Evolutionary conservation across 2,329 filamentous ascomycete species (phyloP).

Genomic region (Zarea fungicola): DNA sequence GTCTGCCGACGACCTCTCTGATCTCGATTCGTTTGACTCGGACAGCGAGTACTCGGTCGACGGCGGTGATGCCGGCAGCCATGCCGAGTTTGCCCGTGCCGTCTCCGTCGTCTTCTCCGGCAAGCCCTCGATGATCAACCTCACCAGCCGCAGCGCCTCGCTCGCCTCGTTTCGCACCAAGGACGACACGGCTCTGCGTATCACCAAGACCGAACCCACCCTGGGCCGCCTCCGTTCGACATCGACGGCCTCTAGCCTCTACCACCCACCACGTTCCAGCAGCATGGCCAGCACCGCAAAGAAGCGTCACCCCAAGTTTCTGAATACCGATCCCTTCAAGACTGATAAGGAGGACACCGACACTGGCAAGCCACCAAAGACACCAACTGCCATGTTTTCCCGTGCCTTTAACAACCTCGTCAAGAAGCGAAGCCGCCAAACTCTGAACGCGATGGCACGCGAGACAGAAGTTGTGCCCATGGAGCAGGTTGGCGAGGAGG

Average conservation of each 20-base stretch:
- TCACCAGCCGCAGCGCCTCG: constrained; percentile 41
- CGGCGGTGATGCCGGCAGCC: constrained; percentile 38
- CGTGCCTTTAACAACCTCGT: constrained; percentile 47
- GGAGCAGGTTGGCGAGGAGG: constrained; percentile 31
- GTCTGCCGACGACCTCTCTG: constrained; percentile 45
- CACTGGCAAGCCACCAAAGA: constrained; percentile 35
- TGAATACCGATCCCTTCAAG: constrained; percentile 49
- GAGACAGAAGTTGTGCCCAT: constrained; percentile 26
- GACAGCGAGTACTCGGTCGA: constrained; percentile 29
- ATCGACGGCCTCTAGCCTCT: constrained; percentile 27
- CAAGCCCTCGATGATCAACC: constrained; percentile 53
- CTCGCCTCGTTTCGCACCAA: constrained; percentile 28
- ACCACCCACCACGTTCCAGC: constrained; percentile 36
- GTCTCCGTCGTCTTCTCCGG: constrained; percentile 56
- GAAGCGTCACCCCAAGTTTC: constrained; percentile 39
- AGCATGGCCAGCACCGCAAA: constrained; percentile 37
- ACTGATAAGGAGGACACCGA: constrained; percentile 24
- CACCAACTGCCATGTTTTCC: constrained; percentile 45
- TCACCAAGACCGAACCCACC: constrained; percentile 27
- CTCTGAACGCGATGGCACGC: constrained; percentile 28
- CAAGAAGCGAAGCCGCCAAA: constrained; percentile 49
- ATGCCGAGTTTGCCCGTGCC: constrained; percentile 52
- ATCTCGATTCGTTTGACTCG: constrained; percentile 33
- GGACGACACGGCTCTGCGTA: constrained; percentile 22
- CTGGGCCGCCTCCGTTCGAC: constrained; percentile 28